These are phyloP conservation scores for Colletotrichum plurivorum DNA, from an alignment of 2,329 filamentous ascomycete species.

Conservation along the genomic window DNA sequence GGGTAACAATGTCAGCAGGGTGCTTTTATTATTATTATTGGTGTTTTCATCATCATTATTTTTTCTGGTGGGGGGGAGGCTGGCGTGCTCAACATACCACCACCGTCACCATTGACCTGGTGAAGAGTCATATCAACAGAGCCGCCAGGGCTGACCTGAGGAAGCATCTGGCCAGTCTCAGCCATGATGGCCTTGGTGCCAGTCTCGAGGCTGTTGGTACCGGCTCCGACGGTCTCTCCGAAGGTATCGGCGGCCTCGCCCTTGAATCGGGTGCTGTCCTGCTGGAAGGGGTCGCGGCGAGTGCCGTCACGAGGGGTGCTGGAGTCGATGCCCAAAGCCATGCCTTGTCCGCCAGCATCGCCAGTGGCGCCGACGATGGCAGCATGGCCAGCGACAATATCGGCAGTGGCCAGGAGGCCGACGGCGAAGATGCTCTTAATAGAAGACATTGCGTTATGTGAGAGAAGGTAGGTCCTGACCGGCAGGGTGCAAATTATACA, in stretches of 20 bases:
- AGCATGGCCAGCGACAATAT: slow-evolving; percentile 72
- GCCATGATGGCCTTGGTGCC: slow-evolving; percentile 71
- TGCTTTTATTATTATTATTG: too few relatives aligned
- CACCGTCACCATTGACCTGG: slow-evolving; percentile 77
- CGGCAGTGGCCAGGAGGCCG: slow-evolving; percentile 66
- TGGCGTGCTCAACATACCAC: slow-evolving; percentile 54
- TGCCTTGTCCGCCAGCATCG: slow-evolving; percentile 69
- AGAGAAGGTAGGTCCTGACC: slow-evolving; percentile 38
- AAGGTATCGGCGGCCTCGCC: slow-evolving; percentile 65
- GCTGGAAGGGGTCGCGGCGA: slow-evolving; percentile 72
- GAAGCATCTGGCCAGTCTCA: slow-evolving; percentile 68
- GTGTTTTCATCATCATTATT: not conserved
- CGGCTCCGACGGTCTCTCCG: slow-evolving; percentile 71
- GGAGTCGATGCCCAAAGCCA: slow-evolving; percentile 65
- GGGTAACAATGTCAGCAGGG: not conserved
- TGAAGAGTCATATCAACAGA: slow-evolving; percentile 73
- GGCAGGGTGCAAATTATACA: slow-evolving; percentile 38
- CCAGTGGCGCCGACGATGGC: slow-evolving; percentile 72
- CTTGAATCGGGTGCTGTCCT: slow-evolving; percentile 74
- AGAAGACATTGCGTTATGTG: slow-evolving; percentile 46
- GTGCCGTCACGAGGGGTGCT: slow-evolving; percentile 74
- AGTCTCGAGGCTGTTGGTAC: slow-evolving; percentile 69
- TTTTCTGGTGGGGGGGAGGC: not conserved
- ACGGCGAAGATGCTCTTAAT: slow-evolving; percentile 55
- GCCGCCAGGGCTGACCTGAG: slow-evolving; percentile 72